Percentiles rank a stretch among this genome's conserved stretches.
phyloP scores from a whole-genome alignment of 441 rosid genomes.

The Gossypium lobatum region DNA sequence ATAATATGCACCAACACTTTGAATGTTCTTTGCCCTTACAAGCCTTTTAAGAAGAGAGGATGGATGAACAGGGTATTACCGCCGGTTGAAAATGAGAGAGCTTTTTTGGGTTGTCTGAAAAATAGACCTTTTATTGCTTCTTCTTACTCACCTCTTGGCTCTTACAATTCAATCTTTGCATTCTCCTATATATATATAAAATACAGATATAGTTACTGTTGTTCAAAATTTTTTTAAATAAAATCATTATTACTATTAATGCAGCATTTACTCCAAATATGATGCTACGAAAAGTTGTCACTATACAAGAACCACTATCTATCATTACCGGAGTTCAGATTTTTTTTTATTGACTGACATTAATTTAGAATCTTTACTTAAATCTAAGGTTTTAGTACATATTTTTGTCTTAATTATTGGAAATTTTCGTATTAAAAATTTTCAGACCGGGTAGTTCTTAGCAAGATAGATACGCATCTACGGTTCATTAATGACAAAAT shows the following conservation, averaged over 20 bases:
- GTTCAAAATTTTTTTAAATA: no score
- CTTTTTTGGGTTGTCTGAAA: background rate
- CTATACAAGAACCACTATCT: background rate
- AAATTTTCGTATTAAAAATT: background rate
- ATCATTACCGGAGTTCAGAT: background rate
- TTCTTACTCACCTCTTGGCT: background rate
- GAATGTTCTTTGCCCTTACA: background rate
- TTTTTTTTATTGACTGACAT: background rate
- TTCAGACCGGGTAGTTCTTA: background rate
- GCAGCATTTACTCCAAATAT: background rate
- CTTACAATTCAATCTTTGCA: background rate
- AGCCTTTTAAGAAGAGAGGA: background rate
- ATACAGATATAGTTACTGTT: no score
- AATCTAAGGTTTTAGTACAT: background rate
- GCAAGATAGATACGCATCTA: background rate
- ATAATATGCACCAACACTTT: background rate
- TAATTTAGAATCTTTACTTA: background rate
- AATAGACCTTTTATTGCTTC: background rate
- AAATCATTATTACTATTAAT: no score
- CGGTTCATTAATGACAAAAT: background rate
- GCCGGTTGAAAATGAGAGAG: constrained; percentile 1
- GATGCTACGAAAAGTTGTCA: background rate
- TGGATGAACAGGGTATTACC: background rate
- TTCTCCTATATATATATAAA: background rate
- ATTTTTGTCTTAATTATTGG: background rate